Conservation (phyloP, 495 filamentous ascomycete species). For the Hypoxylon lienhwacheense region DNA sequence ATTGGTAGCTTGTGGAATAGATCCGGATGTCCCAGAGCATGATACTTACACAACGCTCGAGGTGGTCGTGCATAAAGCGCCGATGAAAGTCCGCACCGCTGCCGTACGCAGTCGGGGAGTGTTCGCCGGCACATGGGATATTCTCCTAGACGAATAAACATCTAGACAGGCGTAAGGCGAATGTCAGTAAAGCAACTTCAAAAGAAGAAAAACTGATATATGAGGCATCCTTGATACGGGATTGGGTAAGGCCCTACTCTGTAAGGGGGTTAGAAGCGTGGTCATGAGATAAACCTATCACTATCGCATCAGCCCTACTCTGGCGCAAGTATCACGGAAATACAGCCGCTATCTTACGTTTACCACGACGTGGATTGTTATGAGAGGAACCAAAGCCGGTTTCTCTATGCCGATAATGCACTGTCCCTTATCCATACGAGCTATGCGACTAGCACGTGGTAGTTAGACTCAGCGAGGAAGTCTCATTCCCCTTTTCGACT, state of each 20-base stretch:
- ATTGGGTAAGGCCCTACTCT: constrained; percentile 37
- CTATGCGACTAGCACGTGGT: constrained; percentile 44
- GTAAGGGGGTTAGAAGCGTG: constrained; percentile 52
- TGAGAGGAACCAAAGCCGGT: constrained; percentile 54
- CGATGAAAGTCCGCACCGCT: constrained; percentile 53
- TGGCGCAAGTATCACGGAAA: not conserved
- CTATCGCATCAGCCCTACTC: constrained; percentile 4
- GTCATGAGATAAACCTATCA: constrained; percentile 55
- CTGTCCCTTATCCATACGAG: constrained; percentile 47
- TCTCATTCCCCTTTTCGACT: constrained; percentile 13
- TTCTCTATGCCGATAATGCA: constrained; percentile 58
- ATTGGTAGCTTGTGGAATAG: not conserved
- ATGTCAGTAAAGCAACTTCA: not conserved
- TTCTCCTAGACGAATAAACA: constrained; percentile 47
- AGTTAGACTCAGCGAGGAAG: not conserved
- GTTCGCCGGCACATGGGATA: constrained; percentile 39
- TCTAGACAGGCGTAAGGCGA: constrained; percentile 20
- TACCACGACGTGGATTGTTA: constrained; percentile 51
- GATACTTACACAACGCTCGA: constrained; percentile 51
- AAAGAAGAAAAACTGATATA: not conserved
- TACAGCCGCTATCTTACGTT: constrained; percentile 42
- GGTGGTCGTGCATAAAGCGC: constrained; percentile 50
- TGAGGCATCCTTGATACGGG: not conserved
- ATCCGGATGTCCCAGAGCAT: not conserved
- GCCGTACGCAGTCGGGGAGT: constrained; percentile 40